These are phyloP conservation scores for Ceratocystis eucalypticola DNA, from an alignment of 2,329 filamentous ascomycete species.

Conservation along the genomic window DNA sequence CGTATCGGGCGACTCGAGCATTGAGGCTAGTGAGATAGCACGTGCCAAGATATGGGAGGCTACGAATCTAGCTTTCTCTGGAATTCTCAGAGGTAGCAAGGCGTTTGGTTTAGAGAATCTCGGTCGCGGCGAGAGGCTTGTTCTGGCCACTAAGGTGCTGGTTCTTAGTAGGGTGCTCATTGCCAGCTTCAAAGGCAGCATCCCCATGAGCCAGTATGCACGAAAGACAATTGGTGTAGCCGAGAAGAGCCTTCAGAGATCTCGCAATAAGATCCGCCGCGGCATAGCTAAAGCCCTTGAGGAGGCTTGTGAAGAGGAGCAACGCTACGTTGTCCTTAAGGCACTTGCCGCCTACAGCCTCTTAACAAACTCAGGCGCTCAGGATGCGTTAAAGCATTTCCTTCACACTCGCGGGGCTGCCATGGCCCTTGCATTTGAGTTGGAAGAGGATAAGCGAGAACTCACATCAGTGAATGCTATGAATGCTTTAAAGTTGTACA, in stretches of 20 bases:
- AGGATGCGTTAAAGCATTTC: conserved; percentile 68
- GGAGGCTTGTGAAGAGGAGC: conserved; percentile 39
- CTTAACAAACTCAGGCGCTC: conserved; percentile 63
- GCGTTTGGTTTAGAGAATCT: conserved; percentile 22
- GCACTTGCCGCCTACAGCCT: conserved; percentile 72
- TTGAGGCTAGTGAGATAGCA: conserved; percentile 28
- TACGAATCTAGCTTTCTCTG: conserved; percentile 37
- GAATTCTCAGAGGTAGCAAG: conserved; percentile 34
- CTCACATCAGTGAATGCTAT: conserved; percentile 39
- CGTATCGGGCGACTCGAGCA: conserved; percentile 22
- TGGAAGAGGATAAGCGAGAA: conserved; percentile 30
- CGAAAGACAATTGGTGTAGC: conserved; percentile 41
- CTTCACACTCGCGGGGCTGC: conserved; percentile 57
- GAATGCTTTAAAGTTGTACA: conserved; percentile 56
- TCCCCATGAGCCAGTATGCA: conserved; percentile 25
- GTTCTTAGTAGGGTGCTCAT: conserved; percentile 63
- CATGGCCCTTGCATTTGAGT: conserved; percentile 48
- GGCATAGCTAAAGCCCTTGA: conserved; percentile 57
- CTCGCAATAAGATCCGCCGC: conserved; percentile 50
- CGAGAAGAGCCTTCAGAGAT: conserved; percentile 46
- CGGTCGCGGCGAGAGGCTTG: conserved; percentile 36
- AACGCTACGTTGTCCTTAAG: conserved; percentile 48
- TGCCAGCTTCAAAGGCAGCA: conserved; percentile 50
- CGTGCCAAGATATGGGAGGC: conserved; percentile 38
- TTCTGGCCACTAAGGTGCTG: conserved; percentile 55